phyloP scores from a whole-genome alignment of 768 basidiomycete genomes.

The Tulasnella sp. region DNA sequence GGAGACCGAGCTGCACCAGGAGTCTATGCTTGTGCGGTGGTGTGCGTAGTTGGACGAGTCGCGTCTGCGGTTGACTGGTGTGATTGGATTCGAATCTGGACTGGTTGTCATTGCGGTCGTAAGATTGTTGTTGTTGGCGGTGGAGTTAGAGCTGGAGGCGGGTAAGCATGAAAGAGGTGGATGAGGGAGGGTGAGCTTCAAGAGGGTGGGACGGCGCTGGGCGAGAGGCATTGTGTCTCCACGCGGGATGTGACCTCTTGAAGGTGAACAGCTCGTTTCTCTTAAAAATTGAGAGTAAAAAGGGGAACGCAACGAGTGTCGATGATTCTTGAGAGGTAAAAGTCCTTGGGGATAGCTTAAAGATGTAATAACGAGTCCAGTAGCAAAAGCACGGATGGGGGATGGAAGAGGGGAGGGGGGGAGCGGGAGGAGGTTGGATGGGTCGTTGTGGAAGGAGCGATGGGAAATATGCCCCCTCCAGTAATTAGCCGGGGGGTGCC shows the following conservation, averaged over 20 bases:
- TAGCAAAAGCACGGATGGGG: background rate
- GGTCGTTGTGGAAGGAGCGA: background rate
- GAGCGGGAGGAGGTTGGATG: background rate
- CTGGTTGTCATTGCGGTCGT: conserved; percentile 8
- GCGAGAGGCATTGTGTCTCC: conserved; percentile 31
- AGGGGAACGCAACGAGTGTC: background rate
- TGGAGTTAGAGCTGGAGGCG: background rate
- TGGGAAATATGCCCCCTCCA: background rate
- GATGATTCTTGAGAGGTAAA: background rate
- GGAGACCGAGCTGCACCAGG: conserved; percentile 27
- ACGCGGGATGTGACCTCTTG: conserved; percentile 8
- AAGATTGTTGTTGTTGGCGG: background rate
- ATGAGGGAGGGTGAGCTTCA: conserved; percentile 31
- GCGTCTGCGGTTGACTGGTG: conserved; percentile 28
- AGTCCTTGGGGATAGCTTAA: conserved; percentile 14
- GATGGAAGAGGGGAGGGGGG: background rate
- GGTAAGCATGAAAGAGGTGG: conserved; percentile 30
- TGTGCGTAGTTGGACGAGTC: conserved; percentile 11
- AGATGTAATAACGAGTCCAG: conserved; percentile 1
- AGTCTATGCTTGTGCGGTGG: conserved; percentile 23
- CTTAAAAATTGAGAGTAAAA: conserved; percentile 11
- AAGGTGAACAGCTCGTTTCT: conserved; percentile 2
- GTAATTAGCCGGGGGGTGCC: background rate
- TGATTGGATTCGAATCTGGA: conserved; percentile 23
- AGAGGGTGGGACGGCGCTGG: conserved; percentile 24